These are phyloP conservation scores for Marchantia paleacea DNA, from an alignment of 225 moss, liverwort and hornwort genomes.

Conservation along the genomic window DNA sequence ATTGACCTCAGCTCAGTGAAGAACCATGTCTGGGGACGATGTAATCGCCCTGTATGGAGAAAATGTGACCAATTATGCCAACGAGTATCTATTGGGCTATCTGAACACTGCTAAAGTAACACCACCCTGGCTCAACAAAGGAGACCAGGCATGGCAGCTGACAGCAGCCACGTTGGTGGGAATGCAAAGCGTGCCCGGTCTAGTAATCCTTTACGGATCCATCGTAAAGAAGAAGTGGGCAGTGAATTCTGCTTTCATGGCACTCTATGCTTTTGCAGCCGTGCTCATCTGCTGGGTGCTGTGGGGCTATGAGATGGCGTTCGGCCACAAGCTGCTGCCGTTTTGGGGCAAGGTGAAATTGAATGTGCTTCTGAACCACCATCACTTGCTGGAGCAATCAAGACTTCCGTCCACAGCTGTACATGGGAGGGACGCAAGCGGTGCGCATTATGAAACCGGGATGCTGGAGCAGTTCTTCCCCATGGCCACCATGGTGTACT, in stretches of 20 bases:
- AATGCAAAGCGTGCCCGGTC: conserved; percentile 2
- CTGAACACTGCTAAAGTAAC: not conserved
- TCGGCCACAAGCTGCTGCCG: not conserved
- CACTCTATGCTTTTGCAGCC: not conserved
- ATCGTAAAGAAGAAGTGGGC: too few relatives aligned
- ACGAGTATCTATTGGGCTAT: not conserved
- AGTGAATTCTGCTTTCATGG: conserved; percentile 2
- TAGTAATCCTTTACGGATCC: not conserved
- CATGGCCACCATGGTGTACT: not conserved
- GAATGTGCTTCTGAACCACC: not conserved
- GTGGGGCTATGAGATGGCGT: not conserved
- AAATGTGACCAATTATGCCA: not conserved
- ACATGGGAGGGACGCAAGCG: not conserved
- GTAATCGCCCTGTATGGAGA: too few relatives aligned
- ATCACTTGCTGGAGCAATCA: not conserved
- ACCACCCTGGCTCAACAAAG: not conserved
- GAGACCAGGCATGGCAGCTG: not conserved
- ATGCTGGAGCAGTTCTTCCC: not conserved
- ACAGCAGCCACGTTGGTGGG: conserved; percentile 3
- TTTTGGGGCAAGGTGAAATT: not conserved
- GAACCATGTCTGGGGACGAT: too few relatives aligned
- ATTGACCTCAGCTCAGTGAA: too few relatives aligned
- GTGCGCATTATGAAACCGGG: not conserved
- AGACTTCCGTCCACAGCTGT: not conserved
- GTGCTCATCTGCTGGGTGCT: not conserved